A percentile compares a stretch with the other conserved stretches of the same genome.
These are phyloP conservation scores for Bothriochloa decipiens DNA, from an alignment of 176 grass and related monocot genomes.

Conservation along the genomic window DNA sequence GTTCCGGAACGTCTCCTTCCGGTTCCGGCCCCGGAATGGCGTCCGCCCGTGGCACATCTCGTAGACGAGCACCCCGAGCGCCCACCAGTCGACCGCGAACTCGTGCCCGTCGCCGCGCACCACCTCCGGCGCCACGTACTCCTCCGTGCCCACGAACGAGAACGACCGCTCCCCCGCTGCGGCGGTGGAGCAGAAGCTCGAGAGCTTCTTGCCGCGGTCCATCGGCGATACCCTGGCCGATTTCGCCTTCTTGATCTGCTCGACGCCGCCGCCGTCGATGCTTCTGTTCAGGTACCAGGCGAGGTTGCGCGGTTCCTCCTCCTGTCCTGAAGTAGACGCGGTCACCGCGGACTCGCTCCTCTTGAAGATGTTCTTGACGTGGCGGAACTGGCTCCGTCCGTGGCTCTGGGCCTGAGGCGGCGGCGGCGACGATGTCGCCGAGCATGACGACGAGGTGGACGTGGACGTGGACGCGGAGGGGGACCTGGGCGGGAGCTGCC, in stretches of 20 bases:
- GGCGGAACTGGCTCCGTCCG: not conserved
- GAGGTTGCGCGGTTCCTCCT: conserved; percentile 33
- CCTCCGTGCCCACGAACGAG: conserved; percentile 97
- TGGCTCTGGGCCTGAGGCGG: not conserved
- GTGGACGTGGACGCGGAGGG: conserved; percentile 28
- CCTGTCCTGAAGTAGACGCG: conserved; percentile 16
- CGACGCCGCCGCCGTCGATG: conserved; percentile 8
- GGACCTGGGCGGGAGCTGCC: conserved; percentile 53
- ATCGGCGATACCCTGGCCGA: conserved; percentile 76
- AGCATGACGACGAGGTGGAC: conserved; percentile 38
- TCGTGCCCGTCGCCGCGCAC: conserved; percentile 87
- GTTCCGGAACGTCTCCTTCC: conserved; percentile 94
- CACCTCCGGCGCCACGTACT: conserved; percentile 97
- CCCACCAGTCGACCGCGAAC: conserved; percentile 98
- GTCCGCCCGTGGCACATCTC: conserved; percentile 85
- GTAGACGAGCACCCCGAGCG: conserved; percentile 79
- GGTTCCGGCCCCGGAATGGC: conserved; percentile 78
- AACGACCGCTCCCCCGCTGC: conserved; percentile 51
- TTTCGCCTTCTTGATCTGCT: conserved; percentile 62
- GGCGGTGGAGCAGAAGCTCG: conserved; percentile 37
- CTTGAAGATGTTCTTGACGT: conserved; percentile 54
- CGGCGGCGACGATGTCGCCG: conserved; percentile 44
- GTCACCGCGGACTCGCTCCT: conserved; percentile 27
- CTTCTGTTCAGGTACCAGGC: conserved; percentile 48
- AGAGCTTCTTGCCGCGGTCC: conserved; percentile 43